Conservation (phyloP, 1,139 yeast species). For the Hemisphaericaspora lyxosophila region DNA sequence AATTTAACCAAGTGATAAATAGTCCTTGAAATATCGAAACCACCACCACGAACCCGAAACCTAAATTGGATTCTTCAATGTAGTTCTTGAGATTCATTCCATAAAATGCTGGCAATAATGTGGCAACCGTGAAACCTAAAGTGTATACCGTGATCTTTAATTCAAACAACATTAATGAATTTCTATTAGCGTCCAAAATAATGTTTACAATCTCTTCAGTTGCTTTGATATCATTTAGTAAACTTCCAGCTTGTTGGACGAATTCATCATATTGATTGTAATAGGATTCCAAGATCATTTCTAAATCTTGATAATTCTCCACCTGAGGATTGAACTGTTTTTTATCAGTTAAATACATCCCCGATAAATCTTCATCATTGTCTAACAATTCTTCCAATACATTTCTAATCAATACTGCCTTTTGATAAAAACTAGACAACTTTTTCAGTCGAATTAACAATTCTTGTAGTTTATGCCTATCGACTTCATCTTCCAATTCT, state of each 20-base stretch:
- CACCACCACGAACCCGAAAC: slow-evolving; percentile 62
- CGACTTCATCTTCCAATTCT: slow-evolving; percentile 84
- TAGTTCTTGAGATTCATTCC: slow-evolving; percentile 95
- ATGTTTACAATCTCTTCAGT: slow-evolving; percentile 97
- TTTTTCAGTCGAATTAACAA: slow-evolving; percentile 79
- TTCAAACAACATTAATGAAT: slow-evolving; percentile 87
- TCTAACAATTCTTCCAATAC: slow-evolving; percentile 85
- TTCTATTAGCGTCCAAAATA: slow-evolving; percentile 91
- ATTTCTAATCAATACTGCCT: slow-evolving; percentile 78
- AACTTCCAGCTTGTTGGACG: slow-evolving; percentile 87
- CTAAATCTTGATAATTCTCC: slow-evolving; percentile 69
- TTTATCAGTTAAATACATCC: slow-evolving; percentile 67
- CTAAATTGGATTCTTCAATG: slow-evolving; percentile 72
- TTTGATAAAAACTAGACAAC: slow-evolving; percentile 78
- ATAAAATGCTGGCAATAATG: slow-evolving; percentile 63
- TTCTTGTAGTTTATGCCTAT: slow-evolving; percentile 76
- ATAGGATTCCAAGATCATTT: slow-evolving; percentile 88
- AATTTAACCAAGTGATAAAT: slow-evolving; percentile 41
- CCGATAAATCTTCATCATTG: slow-evolving; percentile 85
- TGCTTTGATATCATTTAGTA: slow-evolving; percentile 80
- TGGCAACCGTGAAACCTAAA: slow-evolving; percentile 77
- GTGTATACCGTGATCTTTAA: slow-evolving; percentile 83
- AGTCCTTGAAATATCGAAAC: slow-evolving; percentile 48
- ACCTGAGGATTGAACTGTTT: slow-evolving; percentile 24
- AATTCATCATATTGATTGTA: slow-evolving; percentile 95